Evolutionary conservation across 2,329 filamentous ascomycete genomes (phyloP), one percentile per base, ranked within the genome.

Genomic region (Phialemoniopsis sp.): DNA sequence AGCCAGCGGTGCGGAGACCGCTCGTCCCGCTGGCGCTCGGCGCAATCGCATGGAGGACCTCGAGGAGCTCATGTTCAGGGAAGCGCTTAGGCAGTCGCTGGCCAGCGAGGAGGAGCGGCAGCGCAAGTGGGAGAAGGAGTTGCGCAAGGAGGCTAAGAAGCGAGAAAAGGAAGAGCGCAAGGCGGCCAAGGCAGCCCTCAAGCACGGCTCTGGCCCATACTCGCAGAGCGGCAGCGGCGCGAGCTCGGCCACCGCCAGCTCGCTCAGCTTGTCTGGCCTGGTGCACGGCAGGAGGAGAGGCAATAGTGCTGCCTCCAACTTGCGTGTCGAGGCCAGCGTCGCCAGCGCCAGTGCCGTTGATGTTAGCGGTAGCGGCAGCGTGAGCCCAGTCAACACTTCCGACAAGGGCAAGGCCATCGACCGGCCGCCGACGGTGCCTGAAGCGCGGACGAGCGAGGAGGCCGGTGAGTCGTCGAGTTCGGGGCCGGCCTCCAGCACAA

Each of bases 41-140:
- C 61, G 72, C 34, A 59, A 57, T 40, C 75, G 88, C 21, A 80
- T 94, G 56, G 88, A 94, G 16, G 90, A 97, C 50, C 73, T 97
- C 1, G 93, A 98, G 58, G 91, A 95, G 36, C 87, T 98, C 70
- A 98, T 98, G 93, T 89, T 97, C 72, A 89, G 93, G 73, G 93
- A 98, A 60, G 93, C 93, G 1, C 94, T 98, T 35, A 76, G 93
- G 30, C 63, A 95, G 21, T 95, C 89, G 35, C 70, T 98, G n/a
- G 89, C 86, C 1, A 84, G 88, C 2, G 93, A 98, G 58, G 91
- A 97, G 54, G 91, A 97, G 32, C 78, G 91, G n/a, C 86, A 89
- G 50, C 84, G 78, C 34, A 93, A 88, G 54, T 83, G 86, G 36
- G 87, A 93, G 37, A 91, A 90, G 57, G 87, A 89, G 42, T 75